These are phyloP conservation scores for Backusella australiensis DNA, from an alignment of 192 early-diverging fungal genomes.

Conservation along the genomic window DNA sequence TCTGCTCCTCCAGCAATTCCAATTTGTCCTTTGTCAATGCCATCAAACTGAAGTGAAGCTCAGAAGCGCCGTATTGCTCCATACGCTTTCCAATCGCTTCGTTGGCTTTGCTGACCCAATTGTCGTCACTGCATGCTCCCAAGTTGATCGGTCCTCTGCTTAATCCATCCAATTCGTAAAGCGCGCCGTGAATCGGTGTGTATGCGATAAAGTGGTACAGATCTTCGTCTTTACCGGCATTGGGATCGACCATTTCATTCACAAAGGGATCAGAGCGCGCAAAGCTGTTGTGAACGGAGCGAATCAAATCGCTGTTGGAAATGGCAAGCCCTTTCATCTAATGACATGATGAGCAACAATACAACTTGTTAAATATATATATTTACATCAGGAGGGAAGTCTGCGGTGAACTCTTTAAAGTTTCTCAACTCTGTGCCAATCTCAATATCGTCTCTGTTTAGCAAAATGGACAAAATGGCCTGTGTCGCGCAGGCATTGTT, in stretches of 20 bases:
- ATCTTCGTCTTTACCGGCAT: constrained; percentile 63
- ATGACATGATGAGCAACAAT: neutral
- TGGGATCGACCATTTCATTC: constrained; percentile 55
- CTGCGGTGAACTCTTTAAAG: constrained; percentile 68
- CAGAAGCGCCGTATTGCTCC: constrained; percentile 52
- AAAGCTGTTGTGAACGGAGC: constrained; percentile 80
- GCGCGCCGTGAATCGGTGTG: constrained; percentile 63
- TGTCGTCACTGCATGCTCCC: constrained; percentile 57
- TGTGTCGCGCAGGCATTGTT: constrained; percentile 87
- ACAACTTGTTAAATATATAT: neutral
- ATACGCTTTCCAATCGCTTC: constrained; percentile 70
- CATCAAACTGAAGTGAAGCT: constrained; percentile 82
- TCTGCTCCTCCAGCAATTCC: constrained; percentile 50
- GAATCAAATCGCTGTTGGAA: constrained; percentile 73
- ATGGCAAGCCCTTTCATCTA: constrained; percentile 76
- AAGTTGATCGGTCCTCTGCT: constrained; percentile 64
- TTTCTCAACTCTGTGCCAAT: constrained; percentile 64
- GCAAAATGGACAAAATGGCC: constrained; percentile 74
- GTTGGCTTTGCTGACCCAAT: constrained; percentile 66
- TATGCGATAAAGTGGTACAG: constrained; percentile 82
- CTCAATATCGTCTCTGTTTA: constrained; percentile 68
- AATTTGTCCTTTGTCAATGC: constrained; percentile 68
- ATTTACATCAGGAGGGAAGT: constrained; percentile 67
- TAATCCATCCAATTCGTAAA: constrained; percentile 81
- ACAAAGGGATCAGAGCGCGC: constrained; percentile 75